Percentiles rank a stretch among this genome's conserved stretches.
Conservation (phyloP, 257 asterid genomes). For the Plantago elongata region DNA sequence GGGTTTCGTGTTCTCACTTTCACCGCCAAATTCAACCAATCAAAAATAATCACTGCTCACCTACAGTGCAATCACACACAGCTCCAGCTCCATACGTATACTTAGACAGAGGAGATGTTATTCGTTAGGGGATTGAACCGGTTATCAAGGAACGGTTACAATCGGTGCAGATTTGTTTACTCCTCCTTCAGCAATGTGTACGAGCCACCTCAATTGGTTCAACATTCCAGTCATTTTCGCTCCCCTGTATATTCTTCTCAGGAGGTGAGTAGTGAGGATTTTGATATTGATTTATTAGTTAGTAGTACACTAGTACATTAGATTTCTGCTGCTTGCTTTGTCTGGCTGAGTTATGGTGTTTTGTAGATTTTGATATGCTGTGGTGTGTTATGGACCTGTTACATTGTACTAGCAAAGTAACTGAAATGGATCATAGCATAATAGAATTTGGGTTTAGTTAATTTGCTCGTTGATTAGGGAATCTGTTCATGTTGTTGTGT, state of each 20-base stretch:
- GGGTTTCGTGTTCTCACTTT: slow-evolving; percentile 2
- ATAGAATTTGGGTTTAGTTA: too few species aligned
- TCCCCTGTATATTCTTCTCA: slow-evolving; percentile 33
- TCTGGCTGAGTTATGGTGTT: neutral
- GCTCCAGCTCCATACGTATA: neutral
- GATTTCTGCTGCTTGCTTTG: neutral
- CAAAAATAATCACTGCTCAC: neutral
- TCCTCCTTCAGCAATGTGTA: too few species aligned
- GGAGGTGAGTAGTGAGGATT: slow-evolving; percentile 33
- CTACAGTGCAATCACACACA: neutral
- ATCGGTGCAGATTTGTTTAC: slow-evolving; percentile 26
- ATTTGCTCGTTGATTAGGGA: too few species aligned
- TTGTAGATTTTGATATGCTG: neutral
- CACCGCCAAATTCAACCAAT: slow-evolving; percentile 14
- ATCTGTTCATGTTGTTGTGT: too few species aligned
- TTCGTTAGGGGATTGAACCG: slow-evolving; percentile 40
- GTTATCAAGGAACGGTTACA: slow-evolving; percentile 39
- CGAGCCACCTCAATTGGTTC: slow-evolving; percentile 29
- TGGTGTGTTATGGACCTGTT: too few species aligned
- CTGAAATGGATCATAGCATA: too few species aligned
- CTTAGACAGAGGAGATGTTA: slow-evolving; percentile 26
- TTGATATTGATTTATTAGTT: too few species aligned
- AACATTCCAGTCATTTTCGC: slow-evolving; percentile 31
- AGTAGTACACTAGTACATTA: too few species aligned
- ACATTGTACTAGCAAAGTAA: too few species aligned